Conservation (phyloP, 371 early-diverging fungal genomes). For the Amoeboaphelidium protococcarum region DNA sequence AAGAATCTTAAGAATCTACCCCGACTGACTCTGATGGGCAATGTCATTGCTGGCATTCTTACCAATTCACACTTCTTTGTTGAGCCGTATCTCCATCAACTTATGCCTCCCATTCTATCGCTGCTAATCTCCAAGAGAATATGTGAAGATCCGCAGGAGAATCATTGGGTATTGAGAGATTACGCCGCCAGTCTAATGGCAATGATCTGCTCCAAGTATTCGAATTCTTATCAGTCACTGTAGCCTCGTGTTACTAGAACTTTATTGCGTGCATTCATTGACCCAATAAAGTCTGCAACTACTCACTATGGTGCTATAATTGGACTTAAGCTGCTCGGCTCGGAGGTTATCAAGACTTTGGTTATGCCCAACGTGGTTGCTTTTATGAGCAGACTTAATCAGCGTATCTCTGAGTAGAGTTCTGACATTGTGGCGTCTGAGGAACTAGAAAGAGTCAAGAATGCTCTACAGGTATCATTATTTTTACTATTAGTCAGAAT, state of each 20-base stretch:
- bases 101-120: slow-evolving; percentile 85
- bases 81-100: slow-evolving; percentile 92
- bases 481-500: too few relatives aligned
- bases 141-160: slow-evolving; percentile 23
- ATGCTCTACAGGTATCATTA: too few relatives aligned
- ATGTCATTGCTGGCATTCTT: slow-evolving; percentile 54
- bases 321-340: slow-evolving; percentile 45
- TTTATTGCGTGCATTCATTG: slow-evolving; percentile 57
- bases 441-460: too few relatives aligned
- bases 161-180: slow-evolving; percentile 59
- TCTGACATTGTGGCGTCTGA: neutral
- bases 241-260: slow-evolving; percentile 69
- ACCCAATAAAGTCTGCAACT: slow-evolving; percentile 44
- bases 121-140: slow-evolving; percentile 76
- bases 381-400: neutral
- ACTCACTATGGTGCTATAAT: slow-evolving; percentile 72
- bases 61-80: slow-evolving; percentile 76
- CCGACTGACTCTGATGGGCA: slow-evolving; percentile 40
- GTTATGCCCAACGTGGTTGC: neutral
- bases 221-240: slow-evolving; percentile 48
- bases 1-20: slow-evolving; percentile 43
- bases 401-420: neutral
- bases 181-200: slow-evolving; percentile 44
- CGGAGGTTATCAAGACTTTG: neutral
- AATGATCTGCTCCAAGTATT: slow-evolving; percentile 36